Evolutionary conservation across 306 rosid species (phyloP).

Genomic region (Dalbergia cochinchinensis): DNA sequence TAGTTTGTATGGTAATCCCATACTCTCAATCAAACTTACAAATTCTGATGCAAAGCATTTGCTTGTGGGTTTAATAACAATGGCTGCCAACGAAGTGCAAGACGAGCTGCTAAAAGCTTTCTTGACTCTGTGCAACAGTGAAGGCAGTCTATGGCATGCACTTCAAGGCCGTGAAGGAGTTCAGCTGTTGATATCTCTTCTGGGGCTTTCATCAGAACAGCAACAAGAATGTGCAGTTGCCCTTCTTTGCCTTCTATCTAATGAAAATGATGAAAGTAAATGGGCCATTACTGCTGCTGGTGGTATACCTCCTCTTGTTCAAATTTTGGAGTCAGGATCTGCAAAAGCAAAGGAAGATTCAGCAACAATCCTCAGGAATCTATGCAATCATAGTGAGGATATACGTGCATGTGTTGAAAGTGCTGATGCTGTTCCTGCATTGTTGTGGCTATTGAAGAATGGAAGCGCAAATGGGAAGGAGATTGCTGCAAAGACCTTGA

Average conservation of each 20-base stretch:
- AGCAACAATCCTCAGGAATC: constrained; percentile 90
- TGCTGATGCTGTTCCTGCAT: constrained; percentile 98
- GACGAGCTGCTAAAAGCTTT: constrained; percentile 93
- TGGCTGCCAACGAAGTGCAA: constrained; percentile 93
- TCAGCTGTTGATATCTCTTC: constrained; percentile 91
- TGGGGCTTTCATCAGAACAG: constrained; percentile 98
- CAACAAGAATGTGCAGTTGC: constrained; percentile 99
- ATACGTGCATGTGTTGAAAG: constrained; percentile 99
- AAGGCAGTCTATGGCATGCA: constrained; percentile 88
- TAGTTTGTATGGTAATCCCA: constrained; percentile 85
- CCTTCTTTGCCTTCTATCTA: constrained; percentile 89
- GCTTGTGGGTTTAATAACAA: constrained; percentile 96
- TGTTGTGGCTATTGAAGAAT: constrained; percentile 94
- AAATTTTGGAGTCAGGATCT: constrained; percentile 95
- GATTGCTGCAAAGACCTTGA: constrained; percentile 97
- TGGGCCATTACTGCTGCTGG: constrained; percentile 99
- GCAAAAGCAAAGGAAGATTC: constrained; percentile 99
- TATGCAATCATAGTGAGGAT: constrained; percentile 98
- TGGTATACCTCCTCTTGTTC: constrained; percentile 99
- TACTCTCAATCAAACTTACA: constrained; percentile 78
- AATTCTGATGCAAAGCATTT: constrained; percentile 88
- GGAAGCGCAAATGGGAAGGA: constrained; percentile 98
- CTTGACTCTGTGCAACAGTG: constrained; percentile 80
- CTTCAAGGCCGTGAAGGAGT: constrained; percentile 99
- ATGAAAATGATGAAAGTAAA: constrained; percentile 95